Evolutionary conservation across 1,139 yeast genomes (phyloP).

Genomic region (Suhomyces terraborum): DNA sequence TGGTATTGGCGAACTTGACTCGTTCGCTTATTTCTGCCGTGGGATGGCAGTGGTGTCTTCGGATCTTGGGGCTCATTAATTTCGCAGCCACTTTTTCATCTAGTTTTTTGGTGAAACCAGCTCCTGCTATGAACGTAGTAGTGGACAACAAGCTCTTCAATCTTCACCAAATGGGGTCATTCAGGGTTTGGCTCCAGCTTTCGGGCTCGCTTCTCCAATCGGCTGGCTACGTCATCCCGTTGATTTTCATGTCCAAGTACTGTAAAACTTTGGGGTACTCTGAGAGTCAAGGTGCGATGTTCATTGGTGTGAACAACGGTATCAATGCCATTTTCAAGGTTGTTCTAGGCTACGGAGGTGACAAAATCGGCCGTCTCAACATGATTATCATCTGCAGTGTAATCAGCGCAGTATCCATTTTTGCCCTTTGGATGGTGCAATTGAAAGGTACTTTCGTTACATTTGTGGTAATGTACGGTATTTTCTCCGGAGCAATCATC

Average conservation of each 20-base stretch:
- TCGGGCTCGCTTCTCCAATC: conserved; percentile 39
- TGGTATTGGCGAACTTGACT: conserved; percentile 38
- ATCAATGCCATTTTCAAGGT: conserved; percentile 43
- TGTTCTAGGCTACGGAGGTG: conserved; percentile 39
- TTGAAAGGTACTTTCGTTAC: conserved; percentile 32
- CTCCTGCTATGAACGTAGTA: conserved; percentile 3
- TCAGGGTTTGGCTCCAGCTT: conserved; percentile 30
- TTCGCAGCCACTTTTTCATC: conserved; percentile 20
- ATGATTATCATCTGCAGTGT: conserved; percentile 38
- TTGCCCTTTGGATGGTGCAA: conserved; percentile 37
- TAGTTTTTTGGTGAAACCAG: conserved; percentile 22
- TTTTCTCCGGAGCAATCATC: conserved; percentile 40
- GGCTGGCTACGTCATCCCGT: conserved; percentile 44
- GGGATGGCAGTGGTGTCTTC: conserved; percentile 45
- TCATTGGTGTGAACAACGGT: conserved; percentile 44
- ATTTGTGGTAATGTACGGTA: conserved; percentile 42
- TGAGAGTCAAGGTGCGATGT: conserved; percentile 39
- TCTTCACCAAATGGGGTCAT: conserved; percentile 21
- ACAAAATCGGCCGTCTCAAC: conserved; percentile 39
- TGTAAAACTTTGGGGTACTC: conserved; percentile 38
- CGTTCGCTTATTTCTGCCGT: conserved; percentile 29
- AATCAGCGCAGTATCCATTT: conserved; percentile 32
- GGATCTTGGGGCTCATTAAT: conserved; percentile 35
- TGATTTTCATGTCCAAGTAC: conserved; percentile 45
- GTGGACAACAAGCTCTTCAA: conserved; percentile 15